Evolutionary conservation across 139 green algal genomes (phyloP).

Genomic region (Eudorina sp.): DNA sequence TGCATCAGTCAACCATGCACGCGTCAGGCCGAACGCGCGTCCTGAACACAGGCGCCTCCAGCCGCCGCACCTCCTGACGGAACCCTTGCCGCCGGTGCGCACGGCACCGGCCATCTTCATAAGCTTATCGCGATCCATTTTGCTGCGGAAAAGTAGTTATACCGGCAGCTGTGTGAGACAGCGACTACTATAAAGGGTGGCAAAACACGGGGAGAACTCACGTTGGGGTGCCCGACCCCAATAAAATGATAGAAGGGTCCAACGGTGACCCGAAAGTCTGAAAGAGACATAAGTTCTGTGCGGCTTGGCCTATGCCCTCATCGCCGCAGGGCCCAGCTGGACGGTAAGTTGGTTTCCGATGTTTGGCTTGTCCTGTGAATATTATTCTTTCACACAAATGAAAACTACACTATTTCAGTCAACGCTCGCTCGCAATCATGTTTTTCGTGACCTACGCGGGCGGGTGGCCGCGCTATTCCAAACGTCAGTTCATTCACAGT

Average conservation of each 20-base stretch:
- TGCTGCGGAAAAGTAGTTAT: constrained; percentile 9
- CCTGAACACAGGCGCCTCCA: neutral
- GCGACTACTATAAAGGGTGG: too few relatives aligned
- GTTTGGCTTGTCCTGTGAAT: neutral
- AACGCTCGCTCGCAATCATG: neutral
- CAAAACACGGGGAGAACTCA: too few relatives aligned
- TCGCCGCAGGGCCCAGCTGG: neutral
- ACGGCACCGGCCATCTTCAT: constrained; percentile 93
- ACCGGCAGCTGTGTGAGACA: too few relatives aligned
- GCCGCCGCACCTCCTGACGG: constrained; percentile 81
- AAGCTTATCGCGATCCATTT: constrained; percentile 96
- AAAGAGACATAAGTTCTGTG: neutral
- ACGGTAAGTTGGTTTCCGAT: neutral
- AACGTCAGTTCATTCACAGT: too few relatives aligned
- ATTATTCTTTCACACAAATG: neutral
- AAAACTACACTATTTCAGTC: neutral
- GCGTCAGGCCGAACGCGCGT: neutral
- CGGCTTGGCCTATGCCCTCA: neutral
- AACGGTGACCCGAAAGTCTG: neutral
- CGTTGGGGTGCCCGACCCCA: neutral
- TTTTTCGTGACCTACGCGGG: neutral
- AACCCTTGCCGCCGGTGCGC: constrained; percentile 96
- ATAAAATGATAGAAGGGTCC: neutral
- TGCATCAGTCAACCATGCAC: neutral
- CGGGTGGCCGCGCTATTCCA: too few relatives aligned